Base-by-base conservation (phyloP, 768 basidiomycete species). In the Kwoniella shandongensis region DNA sequence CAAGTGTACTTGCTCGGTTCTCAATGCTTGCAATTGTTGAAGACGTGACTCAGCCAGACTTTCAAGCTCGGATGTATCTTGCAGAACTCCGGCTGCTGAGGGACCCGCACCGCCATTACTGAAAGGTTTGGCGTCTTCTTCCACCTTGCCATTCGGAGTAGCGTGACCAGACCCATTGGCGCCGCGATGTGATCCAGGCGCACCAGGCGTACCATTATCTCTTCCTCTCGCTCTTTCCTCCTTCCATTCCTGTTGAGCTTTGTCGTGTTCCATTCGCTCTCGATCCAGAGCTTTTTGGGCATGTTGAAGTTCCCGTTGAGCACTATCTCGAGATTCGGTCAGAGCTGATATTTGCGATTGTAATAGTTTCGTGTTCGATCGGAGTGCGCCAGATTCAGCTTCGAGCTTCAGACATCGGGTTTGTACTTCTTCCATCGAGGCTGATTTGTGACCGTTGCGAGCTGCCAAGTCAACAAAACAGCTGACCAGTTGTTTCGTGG, bases 191-290 rank as follows among this genome's bases (percentile, higher is more conserved):
- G 56, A 44, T 46, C 56, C 56, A 42, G 47, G 40, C 13, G 30
- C 30, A 40, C 57, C 57, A 11, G 69, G 69, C 17, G 69, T 67
- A n/a, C 51, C 61, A 15, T 44, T 29, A 25, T 49, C 59, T 36
- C 56, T 53, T 32, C 58, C 61, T 32, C 63, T 44, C 12, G 46
- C 59, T 35, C 38, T 44, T 13, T 60, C 51, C 35, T 56, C 58
- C 36, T 58, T 58, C 63, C 61, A 63, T 30, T 66, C 57, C 38
- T 56, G 38, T 38, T 61, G 48, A 4, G 61, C 67, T 45, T 66
- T 69, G 40, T 72, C 70, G 29, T 66, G 64, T 29, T 69, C 70
- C 70, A 72, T 72, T 38, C 63, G 67, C 50, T 72, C 67, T 25
- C 63, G 42, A 56, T 73, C 72, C 29, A 70, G 20, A 3, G 65